phyloP scores from a whole-genome alignment of 1,139 yeast genomes.

The Pichia sp. region DNA sequence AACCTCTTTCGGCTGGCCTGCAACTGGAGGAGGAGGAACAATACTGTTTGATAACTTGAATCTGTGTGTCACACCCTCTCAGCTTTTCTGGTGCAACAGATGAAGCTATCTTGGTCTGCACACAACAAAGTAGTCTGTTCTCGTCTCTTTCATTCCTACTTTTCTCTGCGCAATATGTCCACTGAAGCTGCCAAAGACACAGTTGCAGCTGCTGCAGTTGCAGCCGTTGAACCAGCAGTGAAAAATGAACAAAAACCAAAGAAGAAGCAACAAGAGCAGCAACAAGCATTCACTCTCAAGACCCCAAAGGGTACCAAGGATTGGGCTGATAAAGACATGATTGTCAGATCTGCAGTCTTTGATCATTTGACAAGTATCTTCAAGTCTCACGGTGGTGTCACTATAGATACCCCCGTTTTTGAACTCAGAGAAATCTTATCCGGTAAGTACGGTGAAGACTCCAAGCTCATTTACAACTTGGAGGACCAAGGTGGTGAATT shows the following conservation, averaged over 20 bases:
- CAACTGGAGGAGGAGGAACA: not conserved
- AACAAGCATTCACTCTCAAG: slow-evolving; percentile 57
- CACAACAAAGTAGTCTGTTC: not conserved
- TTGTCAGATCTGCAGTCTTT: slow-evolving; percentile 83
- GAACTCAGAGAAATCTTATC: slow-evolving; percentile 91
- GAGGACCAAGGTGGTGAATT: slow-evolving; percentile 99
- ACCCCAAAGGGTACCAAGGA: slow-evolving; percentile 98
- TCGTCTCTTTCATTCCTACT: not conserved
- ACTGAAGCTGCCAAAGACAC: slow-evolving; percentile 7
- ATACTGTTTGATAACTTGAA: not conserved
- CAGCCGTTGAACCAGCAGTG: slow-evolving; percentile 3
- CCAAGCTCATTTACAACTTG: slow-evolving; percentile 87
- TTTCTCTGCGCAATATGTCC: not conserved
- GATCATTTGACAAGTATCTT: slow-evolving; percentile 65
- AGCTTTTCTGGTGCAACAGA: not conserved
- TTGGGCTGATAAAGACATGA: slow-evolving; percentile 98
- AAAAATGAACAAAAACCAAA: slow-evolving; percentile 19
- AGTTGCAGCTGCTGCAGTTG: not conserved
- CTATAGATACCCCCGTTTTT: slow-evolving; percentile 96
- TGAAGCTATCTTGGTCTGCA: slow-evolving; percentile 1
- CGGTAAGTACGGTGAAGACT: slow-evolving; percentile 97
- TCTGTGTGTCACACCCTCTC: not conserved
- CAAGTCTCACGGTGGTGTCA: slow-evolving; percentile 95
- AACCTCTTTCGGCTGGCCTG: not conserved
- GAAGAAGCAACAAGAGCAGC: slow-evolving; percentile 6